These are phyloP conservation scores for Cylindrotheca fusiformis DNA, from an alignment of 108 stramenopile genomes.

Conservation along the genomic window DNA sequence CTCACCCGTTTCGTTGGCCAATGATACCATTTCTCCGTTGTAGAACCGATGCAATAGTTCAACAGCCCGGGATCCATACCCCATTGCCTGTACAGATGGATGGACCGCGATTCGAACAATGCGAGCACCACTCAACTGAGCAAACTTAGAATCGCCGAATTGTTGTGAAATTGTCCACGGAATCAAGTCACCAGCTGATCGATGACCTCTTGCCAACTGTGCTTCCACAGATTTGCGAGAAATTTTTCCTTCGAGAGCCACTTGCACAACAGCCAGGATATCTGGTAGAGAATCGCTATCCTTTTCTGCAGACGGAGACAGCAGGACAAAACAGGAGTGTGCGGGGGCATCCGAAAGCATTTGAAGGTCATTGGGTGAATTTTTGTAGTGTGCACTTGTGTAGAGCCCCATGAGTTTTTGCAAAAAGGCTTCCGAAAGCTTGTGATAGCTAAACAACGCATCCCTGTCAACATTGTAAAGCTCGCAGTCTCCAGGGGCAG, in stretches of 20 bases:
- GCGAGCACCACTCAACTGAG: constrained; percentile 92
- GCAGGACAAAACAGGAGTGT: constrained; percentile 94
- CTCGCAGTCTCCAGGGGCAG: constrained; percentile 93
- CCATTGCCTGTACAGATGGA: constrained; percentile 95
- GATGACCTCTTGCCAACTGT: constrained; percentile 90
- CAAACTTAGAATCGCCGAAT: constrained; percentile 96
- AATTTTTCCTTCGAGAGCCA: constrained; percentile 96
- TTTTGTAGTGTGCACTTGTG: constrained; percentile 99
- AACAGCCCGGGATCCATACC: constrained; percentile 94
- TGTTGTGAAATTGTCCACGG: constrained; percentile 99
- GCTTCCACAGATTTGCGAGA: constrained; percentile 89
- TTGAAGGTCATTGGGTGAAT: constrained; percentile 98
- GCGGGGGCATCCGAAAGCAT: constrained; percentile 99
- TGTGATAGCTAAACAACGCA: constrained; percentile 98
- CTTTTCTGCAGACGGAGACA: constrained; percentile 91
- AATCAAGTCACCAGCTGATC: constrained; percentile 96
- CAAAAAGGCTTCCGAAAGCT: constrained; percentile 95
- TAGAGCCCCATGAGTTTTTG: constrained; percentile 98
- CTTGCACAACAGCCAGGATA: constrained; percentile 85
- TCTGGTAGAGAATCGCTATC: constrained; percentile 76
- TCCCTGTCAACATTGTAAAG: constrained; percentile 97
- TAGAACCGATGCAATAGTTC: constrained; percentile 90
- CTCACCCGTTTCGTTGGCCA: constrained; percentile 44
- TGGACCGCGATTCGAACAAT: constrained; percentile 98
- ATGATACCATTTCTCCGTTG: constrained; percentile 91